Percentiles rank a stretch among this genome's conserved stretches.
These are phyloP conservation scores for Cocos nucifera DNA, from an alignment of 176 grass and related monocot genomes.

Conservation along the genomic window DNA sequence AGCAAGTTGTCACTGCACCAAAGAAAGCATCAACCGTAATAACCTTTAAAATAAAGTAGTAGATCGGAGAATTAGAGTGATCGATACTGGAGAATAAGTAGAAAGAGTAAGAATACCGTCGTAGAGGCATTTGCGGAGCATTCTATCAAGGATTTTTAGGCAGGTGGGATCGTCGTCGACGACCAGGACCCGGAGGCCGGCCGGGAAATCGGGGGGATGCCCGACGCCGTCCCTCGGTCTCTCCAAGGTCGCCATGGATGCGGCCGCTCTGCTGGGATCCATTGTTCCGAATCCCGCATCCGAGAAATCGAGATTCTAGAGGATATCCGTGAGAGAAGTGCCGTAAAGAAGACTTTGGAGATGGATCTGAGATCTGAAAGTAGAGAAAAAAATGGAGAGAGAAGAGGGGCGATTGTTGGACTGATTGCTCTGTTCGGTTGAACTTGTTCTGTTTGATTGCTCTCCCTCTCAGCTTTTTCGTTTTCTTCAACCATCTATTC, in stretches of 20 bases:
- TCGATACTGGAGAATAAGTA: not conserved
- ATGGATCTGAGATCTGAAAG: too few species aligned
- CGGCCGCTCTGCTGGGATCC: not conserved
- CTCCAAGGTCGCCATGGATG: not conserved
- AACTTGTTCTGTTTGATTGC: too few species aligned
- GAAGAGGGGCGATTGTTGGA: too few species aligned
- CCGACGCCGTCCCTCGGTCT: not conserved
- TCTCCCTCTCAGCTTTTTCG: too few species aligned
- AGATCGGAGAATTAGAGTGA: not conserved
- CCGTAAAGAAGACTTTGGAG: too few species aligned
- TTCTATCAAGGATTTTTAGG: conserved; percentile 1
- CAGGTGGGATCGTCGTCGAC: conserved; percentile 14
- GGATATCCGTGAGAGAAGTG: too few species aligned
- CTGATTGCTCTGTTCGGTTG: too few species aligned
- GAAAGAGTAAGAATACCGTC: not conserved
- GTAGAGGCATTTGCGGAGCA: conserved; percentile 18
- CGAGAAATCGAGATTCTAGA: too few species aligned
- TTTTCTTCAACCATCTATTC: too few species aligned
- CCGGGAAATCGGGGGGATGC: not conserved
- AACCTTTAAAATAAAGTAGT: not conserved
- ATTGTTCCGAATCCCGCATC: too few species aligned
- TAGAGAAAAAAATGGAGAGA: too few species aligned
- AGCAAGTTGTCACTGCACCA: conserved; percentile 16
- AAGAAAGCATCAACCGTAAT: not conserved
- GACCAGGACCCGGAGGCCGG: conserved; percentile 11